Conservation (phyloP, 768 basidiomycete genomes). For the Phylloporus arenicola region DNA sequence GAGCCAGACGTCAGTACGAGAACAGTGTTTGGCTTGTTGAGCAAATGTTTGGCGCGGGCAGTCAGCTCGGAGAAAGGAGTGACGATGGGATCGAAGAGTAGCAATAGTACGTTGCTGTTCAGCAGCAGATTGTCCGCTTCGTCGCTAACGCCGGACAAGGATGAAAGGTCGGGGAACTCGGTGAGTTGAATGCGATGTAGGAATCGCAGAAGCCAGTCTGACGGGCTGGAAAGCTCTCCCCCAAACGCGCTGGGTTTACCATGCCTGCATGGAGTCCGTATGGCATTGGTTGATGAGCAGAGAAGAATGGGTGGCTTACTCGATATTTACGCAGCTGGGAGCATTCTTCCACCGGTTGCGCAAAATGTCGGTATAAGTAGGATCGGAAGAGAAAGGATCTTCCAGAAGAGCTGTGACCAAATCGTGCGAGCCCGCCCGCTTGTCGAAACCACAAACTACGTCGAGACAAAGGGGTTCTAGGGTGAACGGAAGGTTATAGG, state of each 20-base stretch:
- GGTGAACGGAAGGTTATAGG: constrained; percentile 1
- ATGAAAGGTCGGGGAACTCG: constrained; percentile 30
- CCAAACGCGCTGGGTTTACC: constrained; percentile 17
- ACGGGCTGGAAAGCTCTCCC: constrained; percentile 37
- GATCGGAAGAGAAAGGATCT: constrained; percentile 61
- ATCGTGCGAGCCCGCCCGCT: constrained; percentile 48
- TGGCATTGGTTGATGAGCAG: not conserved
- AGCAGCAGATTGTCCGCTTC: constrained; percentile 18
- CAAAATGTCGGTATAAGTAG: constrained; percentile 37
- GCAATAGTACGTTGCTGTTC: constrained; percentile 56
- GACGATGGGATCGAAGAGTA: constrained; percentile 58
- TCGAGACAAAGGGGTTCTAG: not conserved
- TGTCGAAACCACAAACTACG: constrained; percentile 55
- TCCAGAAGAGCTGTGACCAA: constrained; percentile 67
- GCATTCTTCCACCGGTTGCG: constrained; percentile 46
- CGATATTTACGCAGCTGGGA: constrained; percentile 21
- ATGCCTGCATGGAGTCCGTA: constrained; percentile 13
- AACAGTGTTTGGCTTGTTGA: constrained; percentile 38
- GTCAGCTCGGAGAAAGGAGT: constrained; percentile 40
- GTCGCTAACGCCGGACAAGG: constrained; percentile 12
- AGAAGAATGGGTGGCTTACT: constrained; percentile 17
- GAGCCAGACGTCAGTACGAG: constrained; percentile 37
- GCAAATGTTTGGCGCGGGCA: constrained; percentile 21
- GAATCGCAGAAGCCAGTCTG: constrained; percentile 55
- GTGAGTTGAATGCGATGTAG: constrained; percentile 44